Percentiles rank a stretch among this genome's conserved stretches.
Conservation (phyloP, 257 asterid genomes). For the Verbascum thapsus region DNA sequence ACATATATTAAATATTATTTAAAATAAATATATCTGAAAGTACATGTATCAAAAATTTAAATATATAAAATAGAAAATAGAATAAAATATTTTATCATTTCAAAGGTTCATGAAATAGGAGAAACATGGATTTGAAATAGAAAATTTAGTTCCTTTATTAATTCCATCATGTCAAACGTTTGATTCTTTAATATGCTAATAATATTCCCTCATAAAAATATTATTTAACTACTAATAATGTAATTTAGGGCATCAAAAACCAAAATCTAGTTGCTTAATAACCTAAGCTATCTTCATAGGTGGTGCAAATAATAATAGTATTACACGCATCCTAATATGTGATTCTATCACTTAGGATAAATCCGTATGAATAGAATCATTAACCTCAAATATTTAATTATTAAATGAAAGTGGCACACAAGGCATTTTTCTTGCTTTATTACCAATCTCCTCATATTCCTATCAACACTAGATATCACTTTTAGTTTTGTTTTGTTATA, state of each 20-base stretch:
- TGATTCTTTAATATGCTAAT: no score
- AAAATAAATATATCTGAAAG: no score
- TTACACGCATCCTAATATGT: slow-evolving; percentile 20
- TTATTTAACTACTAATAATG: no score
- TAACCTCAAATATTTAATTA: slow-evolving; percentile 9
- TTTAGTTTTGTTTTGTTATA: background rate
- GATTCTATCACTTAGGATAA: background rate
- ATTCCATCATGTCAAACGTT: no score
- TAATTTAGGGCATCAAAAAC: background rate
- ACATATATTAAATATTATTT: no score
- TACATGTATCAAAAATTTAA: no score
- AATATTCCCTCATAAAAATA: no score
- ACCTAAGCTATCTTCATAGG: slow-evolving; percentile 15
- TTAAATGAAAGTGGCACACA: slow-evolving; percentile 34
- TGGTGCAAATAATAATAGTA: slow-evolving; percentile 1
- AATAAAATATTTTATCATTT: no score
- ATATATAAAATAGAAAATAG: no score
- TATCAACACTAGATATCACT: background rate
- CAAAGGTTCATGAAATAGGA: no score
- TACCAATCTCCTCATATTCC: slow-evolving; percentile 34
- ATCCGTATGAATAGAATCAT: slow-evolving; percentile 31
- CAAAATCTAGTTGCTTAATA: background rate
- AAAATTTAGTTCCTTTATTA: no score
- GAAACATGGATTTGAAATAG: no score
- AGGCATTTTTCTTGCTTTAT: slow-evolving; percentile 33